Percentiles rank a stretch among this genome's conserved stretches.
Evolutionary conservation across 495 filamentous ascomycete species (phyloP).

Genomic region (Aspergillus bertholletiae): DNA sequence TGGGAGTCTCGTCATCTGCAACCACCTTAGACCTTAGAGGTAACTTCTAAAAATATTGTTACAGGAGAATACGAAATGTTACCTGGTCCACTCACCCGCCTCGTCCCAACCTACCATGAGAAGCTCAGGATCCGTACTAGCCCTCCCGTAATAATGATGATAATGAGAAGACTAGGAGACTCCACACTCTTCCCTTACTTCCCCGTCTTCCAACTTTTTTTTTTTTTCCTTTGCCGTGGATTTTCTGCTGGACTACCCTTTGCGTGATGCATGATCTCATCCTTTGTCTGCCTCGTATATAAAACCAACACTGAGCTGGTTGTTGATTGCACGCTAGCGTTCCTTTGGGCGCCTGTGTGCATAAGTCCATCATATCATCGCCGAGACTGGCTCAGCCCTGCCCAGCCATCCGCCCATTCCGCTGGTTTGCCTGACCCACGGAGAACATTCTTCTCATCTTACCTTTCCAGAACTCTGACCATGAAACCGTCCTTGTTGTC

Average conservation of each 20-base stretch:
- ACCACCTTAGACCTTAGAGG: neutral
- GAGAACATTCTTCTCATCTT: neutral
- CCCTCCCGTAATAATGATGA: no score
- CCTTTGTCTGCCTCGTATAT: neutral
- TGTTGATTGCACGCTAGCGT: neutral
- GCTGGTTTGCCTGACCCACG: neutral
- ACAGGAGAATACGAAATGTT: neutral
- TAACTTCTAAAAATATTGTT: neutral
- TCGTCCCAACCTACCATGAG: neutral
- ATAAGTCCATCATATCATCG: conserved; percentile 2
- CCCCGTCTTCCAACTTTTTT: conserved; percentile 3
- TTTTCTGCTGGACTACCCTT: neutral
- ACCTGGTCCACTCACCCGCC: neutral
- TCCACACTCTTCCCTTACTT: neutral
- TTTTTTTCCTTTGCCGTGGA: neutral
- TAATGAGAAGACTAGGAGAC: no score
- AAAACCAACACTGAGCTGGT: neutral
- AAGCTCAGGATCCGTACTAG: no score
- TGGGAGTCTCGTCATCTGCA: no score
- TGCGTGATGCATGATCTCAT: neutral
- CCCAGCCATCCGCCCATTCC: neutral
- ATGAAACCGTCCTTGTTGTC: neutral
- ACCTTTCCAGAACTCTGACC: neutral
- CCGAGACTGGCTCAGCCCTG: neutral
- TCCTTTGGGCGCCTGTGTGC: neutral